phyloP scores from a whole-genome alignment of 2,329 filamentous ascomycete species.

The Stagonosporopsis tanaceti region DNA sequence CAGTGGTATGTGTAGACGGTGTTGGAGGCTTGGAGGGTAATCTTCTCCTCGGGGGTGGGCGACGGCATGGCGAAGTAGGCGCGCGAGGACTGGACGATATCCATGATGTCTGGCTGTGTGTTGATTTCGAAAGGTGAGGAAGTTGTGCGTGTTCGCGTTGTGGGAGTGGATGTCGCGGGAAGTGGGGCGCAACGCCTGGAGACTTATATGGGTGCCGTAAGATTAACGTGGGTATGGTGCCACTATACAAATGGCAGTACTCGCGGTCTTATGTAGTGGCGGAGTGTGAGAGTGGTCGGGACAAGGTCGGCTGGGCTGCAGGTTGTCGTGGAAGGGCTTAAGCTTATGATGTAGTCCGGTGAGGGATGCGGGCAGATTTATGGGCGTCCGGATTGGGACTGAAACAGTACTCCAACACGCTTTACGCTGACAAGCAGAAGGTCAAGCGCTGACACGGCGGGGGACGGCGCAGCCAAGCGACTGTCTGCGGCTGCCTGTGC shows the following conservation, averaged over 20 bases:
- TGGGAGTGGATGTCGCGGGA: constrained; percentile 19
- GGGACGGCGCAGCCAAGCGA: constrained; percentile 19
- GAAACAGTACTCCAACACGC: constrained; percentile 22
- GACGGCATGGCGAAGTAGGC: constrained; percentile 46
- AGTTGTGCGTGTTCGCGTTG: constrained; percentile 19
- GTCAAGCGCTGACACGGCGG: constrained; percentile 18
- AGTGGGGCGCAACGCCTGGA: constrained; percentile 20
- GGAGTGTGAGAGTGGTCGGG: constrained; percentile 12
- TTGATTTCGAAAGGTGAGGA: constrained; percentile 18
- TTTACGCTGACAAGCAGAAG: constrained; percentile 19
- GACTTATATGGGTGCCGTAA: constrained; percentile 21
- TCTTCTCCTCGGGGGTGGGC: constrained; percentile 40
- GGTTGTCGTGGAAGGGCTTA: constrained; percentile 20
- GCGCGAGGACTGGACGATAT: constrained; percentile 42
- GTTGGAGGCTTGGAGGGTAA: constrained; percentile 45
- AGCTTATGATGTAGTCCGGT: constrained; percentile 19
- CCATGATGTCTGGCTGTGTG: constrained; percentile 30
- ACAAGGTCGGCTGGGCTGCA: constrained; percentile 21
- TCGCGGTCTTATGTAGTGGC: constrained; percentile 13
- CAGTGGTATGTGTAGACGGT: constrained; percentile 67
- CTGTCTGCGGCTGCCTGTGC: constrained; percentile 17
- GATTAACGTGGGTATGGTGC: constrained; percentile 16
- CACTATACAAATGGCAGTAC: constrained; percentile 8
- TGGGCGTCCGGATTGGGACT: constrained; percentile 18
- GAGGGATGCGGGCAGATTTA: constrained; percentile 18